phyloP scores from a whole-genome alignment of 306 rosid species.

The Trifolium pratense region DNA sequence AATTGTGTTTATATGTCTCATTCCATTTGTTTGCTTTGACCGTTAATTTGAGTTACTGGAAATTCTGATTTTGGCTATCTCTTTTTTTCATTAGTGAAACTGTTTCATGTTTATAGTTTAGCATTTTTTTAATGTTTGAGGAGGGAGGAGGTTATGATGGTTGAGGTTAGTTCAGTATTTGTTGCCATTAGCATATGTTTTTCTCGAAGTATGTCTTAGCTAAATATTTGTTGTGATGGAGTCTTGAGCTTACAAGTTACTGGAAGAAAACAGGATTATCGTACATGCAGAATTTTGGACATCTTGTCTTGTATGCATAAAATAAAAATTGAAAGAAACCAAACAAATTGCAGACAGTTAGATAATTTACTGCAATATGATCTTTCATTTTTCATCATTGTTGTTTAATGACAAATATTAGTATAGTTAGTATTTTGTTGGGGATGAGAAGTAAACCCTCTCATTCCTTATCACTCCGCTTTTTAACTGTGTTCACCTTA shows the following conservation, averaged over 20 bases:
- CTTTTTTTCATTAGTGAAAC: not conserved
- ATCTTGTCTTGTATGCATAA: not conserved
- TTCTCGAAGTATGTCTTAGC: not conserved
- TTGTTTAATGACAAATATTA: not conserved
- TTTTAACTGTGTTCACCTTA: not conserved
- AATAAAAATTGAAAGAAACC: slow-evolving; percentile 11
- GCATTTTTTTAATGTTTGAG: not conserved
- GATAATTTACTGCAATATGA: not conserved
- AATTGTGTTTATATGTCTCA: not conserved
- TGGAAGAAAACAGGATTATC: not conserved
- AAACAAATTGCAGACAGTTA: slow-evolving; percentile 3
- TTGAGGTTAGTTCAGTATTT: slow-evolving; percentile 16
- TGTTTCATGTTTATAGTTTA: slow-evolving; percentile 1
- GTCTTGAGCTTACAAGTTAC: not conserved
- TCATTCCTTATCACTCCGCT: not conserved
- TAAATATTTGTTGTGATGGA: not conserved
- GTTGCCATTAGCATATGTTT: not conserved
- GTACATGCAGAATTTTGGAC: not conserved
- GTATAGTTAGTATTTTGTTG: not conserved
- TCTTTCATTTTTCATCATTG: not conserved
- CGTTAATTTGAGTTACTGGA: no score
- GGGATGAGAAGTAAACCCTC: not conserved
- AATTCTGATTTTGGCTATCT: slow-evolving; percentile 5
- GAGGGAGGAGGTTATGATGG: not conserved
- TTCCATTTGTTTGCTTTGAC: slow-evolving; percentile 10